These are phyloP conservation scores for Decorospora gaudefroyi DNA, from an alignment of 2,329 filamentous ascomycete species.

Conservation along the genomic window DNA sequence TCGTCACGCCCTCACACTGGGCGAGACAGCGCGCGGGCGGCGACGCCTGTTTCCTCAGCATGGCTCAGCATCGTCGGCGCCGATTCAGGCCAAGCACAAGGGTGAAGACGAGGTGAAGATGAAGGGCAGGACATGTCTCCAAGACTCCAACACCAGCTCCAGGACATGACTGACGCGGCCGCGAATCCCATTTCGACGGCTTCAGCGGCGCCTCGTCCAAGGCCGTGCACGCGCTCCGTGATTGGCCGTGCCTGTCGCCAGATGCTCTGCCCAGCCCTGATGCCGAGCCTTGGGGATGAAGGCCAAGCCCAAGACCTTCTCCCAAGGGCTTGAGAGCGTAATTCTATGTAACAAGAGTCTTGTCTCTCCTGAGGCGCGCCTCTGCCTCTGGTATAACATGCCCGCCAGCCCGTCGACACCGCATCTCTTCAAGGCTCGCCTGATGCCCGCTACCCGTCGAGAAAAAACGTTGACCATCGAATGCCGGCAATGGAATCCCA, in stretches of 20 bases:
- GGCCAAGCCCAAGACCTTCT: constrained; percentile 41
- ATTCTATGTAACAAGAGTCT: constrained; percentile 41
- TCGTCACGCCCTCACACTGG: not conserved
- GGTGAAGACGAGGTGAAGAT: not conserved
- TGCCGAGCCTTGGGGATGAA: constrained; percentile 37
- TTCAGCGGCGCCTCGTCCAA: constrained; percentile 22
- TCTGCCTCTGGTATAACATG: constrained; percentile 44
- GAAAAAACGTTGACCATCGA: constrained; percentile 27
- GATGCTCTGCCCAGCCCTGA: constrained; percentile 24
- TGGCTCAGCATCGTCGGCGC: constrained; percentile 12
- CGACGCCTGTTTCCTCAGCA: constrained; percentile 11
- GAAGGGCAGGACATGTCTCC: constrained; percentile 7
- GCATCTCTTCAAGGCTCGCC: constrained; percentile 23
- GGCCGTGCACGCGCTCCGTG: constrained; percentile 13
- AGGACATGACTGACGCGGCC: constrained; percentile 23
- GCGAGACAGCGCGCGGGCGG: constrained; percentile 1
- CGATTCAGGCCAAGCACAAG: constrained; percentile 12
- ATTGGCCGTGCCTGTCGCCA: constrained; percentile 29
- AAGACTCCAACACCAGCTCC: constrained; percentile 10
- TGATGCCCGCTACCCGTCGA: constrained; percentile 37
- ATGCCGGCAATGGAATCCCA: constrained; percentile 42
- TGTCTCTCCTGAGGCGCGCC: constrained; percentile 43
- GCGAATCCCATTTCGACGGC: constrained; percentile 35
- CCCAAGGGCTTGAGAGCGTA: constrained; percentile 41
- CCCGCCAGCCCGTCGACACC: constrained; percentile 30